These are phyloP conservation scores for Tausonia pullulans DNA, from an alignment of 1,284 basidiomycete genomes.

Conservation along the genomic window DNA sequence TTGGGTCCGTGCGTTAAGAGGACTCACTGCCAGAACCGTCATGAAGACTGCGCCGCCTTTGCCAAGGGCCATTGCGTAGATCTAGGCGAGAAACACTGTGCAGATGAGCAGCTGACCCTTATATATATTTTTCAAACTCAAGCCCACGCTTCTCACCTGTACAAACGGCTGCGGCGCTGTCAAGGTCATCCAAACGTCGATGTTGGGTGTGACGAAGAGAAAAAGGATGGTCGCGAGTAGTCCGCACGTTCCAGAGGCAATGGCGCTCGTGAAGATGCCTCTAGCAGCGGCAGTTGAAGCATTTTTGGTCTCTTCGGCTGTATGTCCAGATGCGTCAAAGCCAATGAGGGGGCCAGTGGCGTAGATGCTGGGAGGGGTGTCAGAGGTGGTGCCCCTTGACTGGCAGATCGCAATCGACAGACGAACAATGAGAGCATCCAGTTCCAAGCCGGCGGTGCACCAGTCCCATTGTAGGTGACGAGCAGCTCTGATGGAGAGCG, in stretches of 20 bases:
- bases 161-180: slow-evolving; percentile 78
- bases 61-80: slow-evolving; percentile 69
- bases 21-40: slow-evolving; percentile 56
- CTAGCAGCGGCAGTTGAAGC: slow-evolving; percentile 55
- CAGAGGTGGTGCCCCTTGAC: slow-evolving; percentile 8
- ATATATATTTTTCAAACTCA: no score
- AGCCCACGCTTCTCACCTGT: slow-evolving; percentile 22
- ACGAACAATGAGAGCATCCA: slow-evolving; percentile 46
- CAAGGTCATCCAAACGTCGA: slow-evolving; percentile 54
- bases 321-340: slow-evolving; percentile 77
- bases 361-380: slow-evolving; percentile 48
- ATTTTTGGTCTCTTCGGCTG: slow-evolving; percentile 70
- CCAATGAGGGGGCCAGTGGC: slow-evolving; percentile 72
- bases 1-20: no score
- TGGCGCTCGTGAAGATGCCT: slow-evolving; percentile 61
- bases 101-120: background rate
- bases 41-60: slow-evolving; percentile 65
- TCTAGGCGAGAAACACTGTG: slow-evolving; percentile 25
- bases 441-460: slow-evolving; percentile 46
- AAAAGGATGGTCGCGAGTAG: slow-evolving; percentile 67
- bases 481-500: slow-evolving; percentile 66
- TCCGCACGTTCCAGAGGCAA: slow-evolving; percentile 61
- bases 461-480: slow-evolving; percentile 60
- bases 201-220: slow-evolving; percentile 64
- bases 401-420: background rate